Evolutionary conservation across 1,284 basidiomycete genomes (phyloP).

Genomic region (Volvariella surrecta): DNA sequence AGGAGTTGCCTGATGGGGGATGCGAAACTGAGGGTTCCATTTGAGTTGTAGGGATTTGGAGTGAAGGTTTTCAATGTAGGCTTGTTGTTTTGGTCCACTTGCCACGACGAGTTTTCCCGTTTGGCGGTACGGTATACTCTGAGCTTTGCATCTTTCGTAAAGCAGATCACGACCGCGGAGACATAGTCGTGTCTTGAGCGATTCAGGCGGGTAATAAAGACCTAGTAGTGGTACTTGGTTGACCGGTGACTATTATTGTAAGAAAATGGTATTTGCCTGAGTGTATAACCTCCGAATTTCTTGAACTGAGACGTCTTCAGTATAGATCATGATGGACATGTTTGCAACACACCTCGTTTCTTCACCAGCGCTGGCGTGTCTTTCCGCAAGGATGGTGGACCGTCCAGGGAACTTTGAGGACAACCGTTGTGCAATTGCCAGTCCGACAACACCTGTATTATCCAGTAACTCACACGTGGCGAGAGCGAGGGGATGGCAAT

Average conservation of each 20-base stretch:
- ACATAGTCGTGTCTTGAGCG: conserved; percentile 84
- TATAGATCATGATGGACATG: not conserved
- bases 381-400: conserved; percentile 82
- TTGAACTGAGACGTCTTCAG: conserved; percentile 47
- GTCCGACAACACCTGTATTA: conserved; percentile 72
- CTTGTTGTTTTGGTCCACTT: conserved; percentile 41
- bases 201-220: conserved; percentile 77
- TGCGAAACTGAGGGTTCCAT: conserved; percentile 38
- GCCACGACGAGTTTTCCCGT: conserved; percentile 89
- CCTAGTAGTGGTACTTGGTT: conserved; percentile 28
- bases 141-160: conserved; percentile 67
- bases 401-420: conserved; percentile 59
- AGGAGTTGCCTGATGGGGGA: conserved; percentile 9
- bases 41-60: conserved; percentile 47
- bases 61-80: conserved; percentile 67
- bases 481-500: not conserved
- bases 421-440: conserved; percentile 79
- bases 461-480: not conserved
- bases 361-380: conserved; percentile 66
- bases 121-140: conserved; percentile 64
- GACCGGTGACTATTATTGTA: not conserved
- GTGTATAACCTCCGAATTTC: conserved; percentile 96
- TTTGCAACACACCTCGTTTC: conserved; percentile 65
- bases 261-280: conserved; percentile 43
- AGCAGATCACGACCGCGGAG: conserved; percentile 82